Evolutionary conservation across 345 rosid species (phyloP).

Genomic region (Alliaria petiolata): DNA sequence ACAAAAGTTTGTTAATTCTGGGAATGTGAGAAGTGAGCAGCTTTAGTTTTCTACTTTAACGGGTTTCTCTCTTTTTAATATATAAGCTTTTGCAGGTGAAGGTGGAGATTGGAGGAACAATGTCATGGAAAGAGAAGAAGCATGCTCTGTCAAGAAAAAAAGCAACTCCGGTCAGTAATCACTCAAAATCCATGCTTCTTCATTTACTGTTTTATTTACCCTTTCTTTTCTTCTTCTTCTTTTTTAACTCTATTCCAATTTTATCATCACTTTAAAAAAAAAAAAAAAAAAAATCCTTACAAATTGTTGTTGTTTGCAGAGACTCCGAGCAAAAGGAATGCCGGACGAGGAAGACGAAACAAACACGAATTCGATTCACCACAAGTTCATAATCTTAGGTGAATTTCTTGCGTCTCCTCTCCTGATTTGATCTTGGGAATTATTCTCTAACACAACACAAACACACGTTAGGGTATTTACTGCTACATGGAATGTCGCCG

Average conservation of each 20-base stretch:
- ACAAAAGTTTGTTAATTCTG: background rate
- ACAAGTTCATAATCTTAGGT: slow-evolving; percentile 57
- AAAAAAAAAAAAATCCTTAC: too few relatives aligned
- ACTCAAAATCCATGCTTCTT: background rate
- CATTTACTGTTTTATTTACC: too few relatives aligned
- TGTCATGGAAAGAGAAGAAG: slow-evolving; percentile 61
- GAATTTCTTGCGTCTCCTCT: too few relatives aligned
- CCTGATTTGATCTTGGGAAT: too few relatives aligned
- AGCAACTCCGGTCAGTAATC: slow-evolving; percentile 73
- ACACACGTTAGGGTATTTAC: slow-evolving; percentile 91
- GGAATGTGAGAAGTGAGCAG: slow-evolving; percentile 45
- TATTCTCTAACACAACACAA: too few relatives aligned
- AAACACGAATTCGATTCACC: slow-evolving; percentile 63
- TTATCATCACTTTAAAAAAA: too few relatives aligned
- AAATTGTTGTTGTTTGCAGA: too few relatives aligned
- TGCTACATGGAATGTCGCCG: slow-evolving; percentile 99
- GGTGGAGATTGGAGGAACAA: slow-evolving; percentile 71
- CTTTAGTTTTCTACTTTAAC: slow-evolving; percentile 39
- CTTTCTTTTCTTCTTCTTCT: too few relatives aligned
- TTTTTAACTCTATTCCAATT: background rate
- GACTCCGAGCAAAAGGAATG: slow-evolving; percentile 44
- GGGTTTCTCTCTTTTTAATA: slow-evolving; percentile 38
- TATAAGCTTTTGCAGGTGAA: slow-evolving; percentile 69
- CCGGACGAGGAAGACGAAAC: slow-evolving; percentile 48
- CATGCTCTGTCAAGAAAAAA: slow-evolving; percentile 88